Evolutionary conservation across 2,329 filamentous ascomycete species (phyloP).

Genomic region (Raffaelea ambrosiae): DNA sequence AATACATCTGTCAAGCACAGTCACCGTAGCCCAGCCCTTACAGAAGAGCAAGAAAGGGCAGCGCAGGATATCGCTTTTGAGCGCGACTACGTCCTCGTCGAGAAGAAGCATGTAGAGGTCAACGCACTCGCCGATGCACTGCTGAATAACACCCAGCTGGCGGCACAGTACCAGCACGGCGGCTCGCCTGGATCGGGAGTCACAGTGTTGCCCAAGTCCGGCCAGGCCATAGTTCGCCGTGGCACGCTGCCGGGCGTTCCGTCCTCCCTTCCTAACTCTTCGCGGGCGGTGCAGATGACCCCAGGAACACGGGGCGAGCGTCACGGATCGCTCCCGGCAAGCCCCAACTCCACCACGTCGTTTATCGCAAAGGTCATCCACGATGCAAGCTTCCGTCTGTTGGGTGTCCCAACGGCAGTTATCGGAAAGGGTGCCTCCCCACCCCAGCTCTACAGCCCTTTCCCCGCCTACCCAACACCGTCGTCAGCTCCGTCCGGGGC

Average conservation of each 20-base stretch:
- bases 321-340: slow-evolving; percentile 65
- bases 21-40: slow-evolving; percentile 10
- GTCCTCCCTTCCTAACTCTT: slow-evolving; percentile 34
- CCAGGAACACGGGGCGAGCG: slow-evolving; percentile 57
- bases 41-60: slow-evolving; percentile 47
- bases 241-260: slow-evolving; percentile 52
- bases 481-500: slow-evolving; percentile 3
- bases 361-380: slow-evolving; percentile 93
- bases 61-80: slow-evolving; percentile 86
- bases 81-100: slow-evolving; percentile 90
- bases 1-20: slow-evolving; percentile 28
- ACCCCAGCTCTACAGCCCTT: slow-evolving; percentile 68
- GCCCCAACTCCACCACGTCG: slow-evolving; percentile 68
- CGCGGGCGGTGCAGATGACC: slow-evolving; percentile 67
- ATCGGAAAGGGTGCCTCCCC: slow-evolving; percentile 59
- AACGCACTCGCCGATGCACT: slow-evolving; percentile 96
- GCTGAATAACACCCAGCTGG: slow-evolving; percentile 67
- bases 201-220: slow-evolving; percentile 44
- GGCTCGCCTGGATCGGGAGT: slow-evolving; percentile 22
- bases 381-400: slow-evolving; percentile 71
- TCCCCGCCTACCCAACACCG: slow-evolving; percentile 73
- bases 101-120: slow-evolving; percentile 91
- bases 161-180: slow-evolving; percentile 27
- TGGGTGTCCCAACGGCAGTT: slow-evolving; percentile 59
- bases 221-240: slow-evolving; percentile 58